These are phyloP conservation scores for Rutstroemia sp. DNA, from an alignment of 2,329 filamentous ascomycete genomes.

Conservation along the genomic window DNA sequence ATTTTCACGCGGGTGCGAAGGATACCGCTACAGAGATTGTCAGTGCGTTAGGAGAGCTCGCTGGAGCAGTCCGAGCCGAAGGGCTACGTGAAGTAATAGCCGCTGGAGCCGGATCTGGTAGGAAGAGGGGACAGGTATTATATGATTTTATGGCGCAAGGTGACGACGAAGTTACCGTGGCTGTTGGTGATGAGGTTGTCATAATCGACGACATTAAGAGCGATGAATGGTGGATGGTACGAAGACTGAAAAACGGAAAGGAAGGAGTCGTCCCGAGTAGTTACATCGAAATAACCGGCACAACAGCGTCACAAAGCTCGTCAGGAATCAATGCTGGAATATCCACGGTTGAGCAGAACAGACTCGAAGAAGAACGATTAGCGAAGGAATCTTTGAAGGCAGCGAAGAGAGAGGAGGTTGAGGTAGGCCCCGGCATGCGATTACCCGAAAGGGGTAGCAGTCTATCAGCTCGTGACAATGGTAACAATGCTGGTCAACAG, in stretches of 20 bases:
- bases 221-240: conserved; percentile 98
- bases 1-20: conserved; percentile 95
- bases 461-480: conserved; percentile 57
- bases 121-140: conserved; percentile 78
- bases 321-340: conserved; percentile 51
- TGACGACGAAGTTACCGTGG: conserved; percentile 92
- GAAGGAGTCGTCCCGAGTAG: conserved; percentile 95
- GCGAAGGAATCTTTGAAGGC: conserved; percentile 71
- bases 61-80: conserved; percentile 77
- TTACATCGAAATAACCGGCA: conserved; percentile 83
- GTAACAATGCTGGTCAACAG: conserved; percentile 64
- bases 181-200: conserved; percentile 81
- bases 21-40: conserved; percentile 95
- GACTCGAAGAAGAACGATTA: conserved; percentile 73
- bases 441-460: conserved; percentile 76
- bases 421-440: conserved; percentile 71
- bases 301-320: conserved; percentile 42
- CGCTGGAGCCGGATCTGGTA: conserved; percentile 61
- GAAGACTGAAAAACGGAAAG: conserved; percentile 81
- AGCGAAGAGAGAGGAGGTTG: conserved; percentile 49
- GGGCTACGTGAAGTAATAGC: conserved; percentile 78
- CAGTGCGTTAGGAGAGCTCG: conserved; percentile 76
- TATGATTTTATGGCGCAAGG: conserved; percentile 98
- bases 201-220: conserved; percentile 86
- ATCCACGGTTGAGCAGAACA: conserved; percentile 70